Evolutionary conservation across 306 rosid genomes (phyloP), one percentile per base, ranked within the genome.

Genomic region (Dalbergia cultrata): DNA sequence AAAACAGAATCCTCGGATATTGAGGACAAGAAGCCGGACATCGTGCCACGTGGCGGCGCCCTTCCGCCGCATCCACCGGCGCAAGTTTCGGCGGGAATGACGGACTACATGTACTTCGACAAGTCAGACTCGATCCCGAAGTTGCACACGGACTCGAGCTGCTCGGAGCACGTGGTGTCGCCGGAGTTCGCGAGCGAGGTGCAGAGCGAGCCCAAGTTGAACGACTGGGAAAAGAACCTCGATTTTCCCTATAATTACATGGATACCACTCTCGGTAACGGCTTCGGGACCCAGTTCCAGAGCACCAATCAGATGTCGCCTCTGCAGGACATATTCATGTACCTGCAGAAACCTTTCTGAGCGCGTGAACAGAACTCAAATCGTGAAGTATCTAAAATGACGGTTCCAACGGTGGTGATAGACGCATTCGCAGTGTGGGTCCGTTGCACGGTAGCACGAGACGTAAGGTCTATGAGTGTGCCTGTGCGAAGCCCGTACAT

Each of bases 151-250:
- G 99, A 95, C 52, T 93, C 99, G 39, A 96, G 98, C 86, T 89
- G 98, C 57, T 96, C 99, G 78, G 98, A 93, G 80, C 98, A 93
- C 5, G 97, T 92, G 87, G 98, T 96, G 53, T 96, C 98, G 69
- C 95, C 98, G 66, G 98, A 92, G 86, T 88, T 96, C 61, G 87
- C 89, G 0, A 78, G 86, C 84, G 98, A 96, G 91, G 99, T 96
- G 9, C 97, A 96, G 80, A 96, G 99, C 81, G 91, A 96, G 77
- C 94, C 98, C 1, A 96, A 90, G 83, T 90, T 90, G 94, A 86
- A 75, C 22, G 98, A 93, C 5, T 89, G 93, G 92, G 96, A 95
- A 14, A 95, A 89, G 68, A 75, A 83, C 79, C 82, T 90, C 3
- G 94, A 89, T 1, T 87, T 86, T 66, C 7, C 87, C 0, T 93